Conservation (phyloP, 106 monocot species). For the Triglochin maritima region DNA sequence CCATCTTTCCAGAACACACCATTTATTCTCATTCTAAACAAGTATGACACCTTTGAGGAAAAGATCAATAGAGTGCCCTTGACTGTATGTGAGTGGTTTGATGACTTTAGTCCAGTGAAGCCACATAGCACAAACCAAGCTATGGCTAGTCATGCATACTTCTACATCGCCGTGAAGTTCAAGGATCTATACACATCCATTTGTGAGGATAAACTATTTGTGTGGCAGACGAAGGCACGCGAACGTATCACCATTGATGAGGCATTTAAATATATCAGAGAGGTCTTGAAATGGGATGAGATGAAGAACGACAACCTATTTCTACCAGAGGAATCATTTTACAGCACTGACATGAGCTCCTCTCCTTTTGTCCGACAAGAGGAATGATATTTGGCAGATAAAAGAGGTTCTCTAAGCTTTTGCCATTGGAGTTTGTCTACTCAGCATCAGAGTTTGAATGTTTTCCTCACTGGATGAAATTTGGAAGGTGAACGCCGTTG, state of each 20-base stretch:
- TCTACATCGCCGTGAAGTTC: constrained; percentile 33
- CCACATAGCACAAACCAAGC: constrained; percentile 29
- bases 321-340: constrained; percentile 33
- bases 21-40: constrained; percentile 32
- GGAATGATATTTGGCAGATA: neutral
- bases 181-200: constrained; percentile 29
- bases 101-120: constrained; percentile 32
- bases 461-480: neutral
- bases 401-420: neutral
- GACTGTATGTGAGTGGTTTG: constrained; percentile 37
- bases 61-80: constrained; percentile 31
- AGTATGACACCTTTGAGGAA: constrained; percentile 36
- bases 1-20: constrained; percentile 19
- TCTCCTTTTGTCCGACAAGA: constrained; percentile 10
- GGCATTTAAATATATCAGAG: constrained; percentile 34
- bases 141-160: constrained; percentile 29
- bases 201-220: constrained; percentile 26
- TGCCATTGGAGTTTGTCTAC: neutral
- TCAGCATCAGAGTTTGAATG: neutral
- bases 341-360: constrained; percentile 22
- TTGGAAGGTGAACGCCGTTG: neutral
- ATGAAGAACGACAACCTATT: constrained; percentile 20
- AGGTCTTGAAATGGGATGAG: constrained; percentile 45
- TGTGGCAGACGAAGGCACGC: constrained; percentile 29
- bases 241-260: constrained; percentile 26